phyloP scores from a whole-genome alignment of 176 grass and related monocot species.

The Oryza meridionalis region DNA sequence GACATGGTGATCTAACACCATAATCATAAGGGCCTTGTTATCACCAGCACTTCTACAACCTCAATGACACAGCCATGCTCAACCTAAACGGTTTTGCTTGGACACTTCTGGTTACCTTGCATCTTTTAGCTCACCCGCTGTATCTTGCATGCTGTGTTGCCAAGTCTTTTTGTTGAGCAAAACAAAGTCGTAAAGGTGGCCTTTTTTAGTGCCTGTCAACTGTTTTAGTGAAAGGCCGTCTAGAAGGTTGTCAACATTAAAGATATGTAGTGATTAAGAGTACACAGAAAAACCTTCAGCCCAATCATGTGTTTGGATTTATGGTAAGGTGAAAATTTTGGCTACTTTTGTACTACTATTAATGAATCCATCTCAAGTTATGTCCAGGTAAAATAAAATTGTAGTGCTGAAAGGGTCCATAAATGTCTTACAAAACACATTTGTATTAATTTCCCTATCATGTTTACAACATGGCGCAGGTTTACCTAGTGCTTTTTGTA shows the following conservation, averaged over 20 bases:
- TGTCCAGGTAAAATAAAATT: slow-evolving; percentile 19
- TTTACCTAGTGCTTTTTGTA: slow-evolving; percentile 36
- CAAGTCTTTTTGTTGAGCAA: not conserved
- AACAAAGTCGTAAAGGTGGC: not conserved
- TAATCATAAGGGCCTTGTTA: not conserved
- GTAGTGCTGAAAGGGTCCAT: not conserved
- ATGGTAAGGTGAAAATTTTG: not conserved
- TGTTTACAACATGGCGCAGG: slow-evolving; percentile 2
- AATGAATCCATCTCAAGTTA: slow-evolving; percentile 9
- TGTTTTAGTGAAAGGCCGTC: slow-evolving; percentile 2
- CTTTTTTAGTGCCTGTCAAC: not conserved
- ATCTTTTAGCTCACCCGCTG: not conserved
- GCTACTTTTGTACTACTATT: not conserved
- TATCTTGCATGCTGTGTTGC: not conserved
- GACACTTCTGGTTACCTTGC: not conserved
- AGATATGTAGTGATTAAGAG: not conserved
- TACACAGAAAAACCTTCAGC: slow-evolving; percentile 12
- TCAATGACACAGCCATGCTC: not conserved
- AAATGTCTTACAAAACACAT: slow-evolving; percentile 12
- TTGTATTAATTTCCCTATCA: slow-evolving; percentile 16
- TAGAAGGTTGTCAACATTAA: not conserved
- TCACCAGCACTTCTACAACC: not conserved
- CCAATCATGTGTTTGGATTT: not conserved
- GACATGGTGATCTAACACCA: not conserved
- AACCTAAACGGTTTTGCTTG: slow-evolving; percentile 3